A percentile compares a stretch with the other conserved stretches of the same genome.
These are phyloP conservation scores for Xanthoconium purpureum DNA, from an alignment of 768 basidiomycete genomes.

Conservation along the genomic window DNA sequence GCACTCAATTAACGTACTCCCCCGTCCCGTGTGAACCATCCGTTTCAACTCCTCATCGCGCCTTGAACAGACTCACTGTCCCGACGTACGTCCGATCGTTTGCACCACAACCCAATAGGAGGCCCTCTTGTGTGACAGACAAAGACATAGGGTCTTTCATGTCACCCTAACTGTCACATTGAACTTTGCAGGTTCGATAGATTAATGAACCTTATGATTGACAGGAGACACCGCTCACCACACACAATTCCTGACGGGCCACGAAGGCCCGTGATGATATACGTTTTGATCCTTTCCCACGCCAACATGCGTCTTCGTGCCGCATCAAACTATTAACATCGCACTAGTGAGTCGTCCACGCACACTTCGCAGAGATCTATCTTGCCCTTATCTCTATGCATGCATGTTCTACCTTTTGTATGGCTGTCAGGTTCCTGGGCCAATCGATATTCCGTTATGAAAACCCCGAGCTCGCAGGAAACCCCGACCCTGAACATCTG, in stretches of 20 bases:
- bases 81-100: too few relatives aligned
- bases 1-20: background rate
- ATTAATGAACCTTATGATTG: conserved; percentile 1
- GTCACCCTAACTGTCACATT: background rate
- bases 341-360: background rate
- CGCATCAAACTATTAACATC: background rate
- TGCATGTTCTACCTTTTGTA: background rate
- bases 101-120: background rate
- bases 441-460: conserved; percentile 2
- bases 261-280: background rate
- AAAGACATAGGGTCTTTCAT: background rate
- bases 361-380: too few relatives aligned
- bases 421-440: background rate
- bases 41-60: background rate
- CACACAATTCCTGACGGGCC: background rate
- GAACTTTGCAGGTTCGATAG: background rate
- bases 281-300: background rate
- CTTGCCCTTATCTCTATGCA: background rate
- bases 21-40: background rate
- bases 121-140: too few relatives aligned
- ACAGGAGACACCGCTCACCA: background rate
- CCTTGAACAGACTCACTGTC: background rate
- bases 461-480: conserved; percentile 12
- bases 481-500: conserved; percentile 21
- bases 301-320: background rate